Conservation (phyloP, 2,329 filamentous ascomycete genomes). For the Aureobasidium subglaciale region DNA sequence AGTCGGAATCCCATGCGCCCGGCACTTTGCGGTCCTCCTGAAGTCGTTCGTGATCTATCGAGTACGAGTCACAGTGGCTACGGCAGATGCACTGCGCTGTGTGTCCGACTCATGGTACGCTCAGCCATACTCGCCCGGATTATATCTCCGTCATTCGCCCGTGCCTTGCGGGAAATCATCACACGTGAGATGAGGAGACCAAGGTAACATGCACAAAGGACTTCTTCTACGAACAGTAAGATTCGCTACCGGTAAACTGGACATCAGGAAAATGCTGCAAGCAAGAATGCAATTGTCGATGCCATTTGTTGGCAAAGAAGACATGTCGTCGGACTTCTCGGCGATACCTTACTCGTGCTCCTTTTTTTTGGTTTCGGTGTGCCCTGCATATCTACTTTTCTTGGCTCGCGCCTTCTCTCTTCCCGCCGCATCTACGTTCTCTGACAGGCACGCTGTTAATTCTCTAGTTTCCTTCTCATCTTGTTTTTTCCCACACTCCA, state of each 20-base stretch:
- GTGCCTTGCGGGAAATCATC: too few relatives aligned
- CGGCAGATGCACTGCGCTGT: neutral
- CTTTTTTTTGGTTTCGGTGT: too few relatives aligned
- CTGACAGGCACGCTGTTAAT: slow-evolving; percentile 1
- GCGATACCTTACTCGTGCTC: neutral
- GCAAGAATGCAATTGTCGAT: neutral
- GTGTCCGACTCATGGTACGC: neutral
- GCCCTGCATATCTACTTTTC: neutral
- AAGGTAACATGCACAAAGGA: too few relatives aligned
- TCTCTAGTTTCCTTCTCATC: neutral
- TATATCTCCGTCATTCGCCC: too few relatives aligned
- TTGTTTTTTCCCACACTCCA: neutral
- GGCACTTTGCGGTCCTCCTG: neutral
- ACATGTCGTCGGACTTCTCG: neutral
- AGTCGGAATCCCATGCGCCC: neutral
- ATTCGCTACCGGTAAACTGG: too few relatives aligned
- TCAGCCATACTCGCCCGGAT: neutral
- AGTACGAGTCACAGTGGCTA: neutral
- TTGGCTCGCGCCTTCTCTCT: neutral
- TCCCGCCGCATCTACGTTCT: slow-evolving; percentile 11
- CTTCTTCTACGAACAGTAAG: too few relatives aligned
- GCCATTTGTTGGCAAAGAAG: neutral
- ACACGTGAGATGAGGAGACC: neutral
- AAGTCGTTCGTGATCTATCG: too few relatives aligned
- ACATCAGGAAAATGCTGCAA: too few relatives aligned